phyloP scores from a whole-genome alignment of 768 basidiomycete genomes.

The Psilocybe sp. region DNA sequence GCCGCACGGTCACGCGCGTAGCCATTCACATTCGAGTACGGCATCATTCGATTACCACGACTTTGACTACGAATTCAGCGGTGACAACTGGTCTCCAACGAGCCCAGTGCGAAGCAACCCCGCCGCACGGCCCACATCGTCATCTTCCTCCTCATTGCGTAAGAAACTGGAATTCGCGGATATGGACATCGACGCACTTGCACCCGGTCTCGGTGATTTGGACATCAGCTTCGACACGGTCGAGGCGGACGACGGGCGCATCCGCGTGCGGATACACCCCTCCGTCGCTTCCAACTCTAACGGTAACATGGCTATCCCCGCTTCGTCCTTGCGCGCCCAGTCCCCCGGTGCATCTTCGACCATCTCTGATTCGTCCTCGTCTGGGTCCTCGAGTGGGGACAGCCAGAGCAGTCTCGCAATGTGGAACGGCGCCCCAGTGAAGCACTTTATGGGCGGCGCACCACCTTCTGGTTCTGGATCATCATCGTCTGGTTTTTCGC shows the following conservation, averaged over 20 bases:
- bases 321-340: no score
- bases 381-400: no score
- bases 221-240: slow-evolving; percentile 74
- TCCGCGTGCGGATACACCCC: slow-evolving; percentile 71
- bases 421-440: no score
- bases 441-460: no score
- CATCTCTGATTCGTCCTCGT: no score
- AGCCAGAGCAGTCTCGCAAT: no score
- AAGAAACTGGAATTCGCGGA: slow-evolving; percentile 61
- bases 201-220: slow-evolving; percentile 48
- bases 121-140: slow-evolving; percentile 34
- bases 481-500: no score
- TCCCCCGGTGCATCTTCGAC: no score
- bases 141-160: slow-evolving; percentile 23
- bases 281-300: slow-evolving; percentile 25
- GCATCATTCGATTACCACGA: slow-evolving; percentile 46
- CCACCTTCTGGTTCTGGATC: no score
- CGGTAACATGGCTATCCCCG: no score
- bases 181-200: slow-evolving; percentile 43
- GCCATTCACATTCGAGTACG: neutral
- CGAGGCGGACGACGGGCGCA: slow-evolving; percentile 63
- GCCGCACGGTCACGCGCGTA: no score
- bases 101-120: slow-evolving; percentile 43
- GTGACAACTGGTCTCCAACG: slow-evolving; percentile 47
- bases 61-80: slow-evolving; percentile 42